Conservation (phyloP, 768 basidiomycete species). For the Trametes coccinea region DNA sequence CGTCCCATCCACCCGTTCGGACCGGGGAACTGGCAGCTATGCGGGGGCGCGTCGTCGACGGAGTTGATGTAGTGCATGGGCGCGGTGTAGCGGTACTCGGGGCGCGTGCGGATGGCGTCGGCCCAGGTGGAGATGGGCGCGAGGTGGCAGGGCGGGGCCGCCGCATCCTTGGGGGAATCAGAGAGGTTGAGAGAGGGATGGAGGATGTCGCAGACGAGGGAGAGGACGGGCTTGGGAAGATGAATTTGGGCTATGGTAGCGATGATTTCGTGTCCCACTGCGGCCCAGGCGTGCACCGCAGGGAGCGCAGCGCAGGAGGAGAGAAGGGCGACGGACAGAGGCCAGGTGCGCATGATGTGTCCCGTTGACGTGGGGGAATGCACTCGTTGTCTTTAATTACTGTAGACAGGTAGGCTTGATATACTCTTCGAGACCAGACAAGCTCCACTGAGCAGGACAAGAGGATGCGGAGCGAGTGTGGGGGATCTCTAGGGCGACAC, state of each 20-base stretch:
- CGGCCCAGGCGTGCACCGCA: conserved; percentile 40
- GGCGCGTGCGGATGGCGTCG: conserved; percentile 56
- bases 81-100: conserved; percentile 65
- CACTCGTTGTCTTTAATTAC: not conserved
- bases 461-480: not conserved
- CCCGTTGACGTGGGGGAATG: no score
- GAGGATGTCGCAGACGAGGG: conserved; percentile 71
- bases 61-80: conserved; percentile 77
- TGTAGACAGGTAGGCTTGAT: not conserved
- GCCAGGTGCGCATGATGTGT: conserved; percentile 20
- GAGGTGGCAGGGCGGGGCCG: conserved; percentile 66
- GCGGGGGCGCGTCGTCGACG: conserved; percentile 72
- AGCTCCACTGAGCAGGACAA: conserved; percentile 2
- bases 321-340: conserved; percentile 11
- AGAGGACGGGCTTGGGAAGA: conserved; percentile 70
- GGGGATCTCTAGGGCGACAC: not conserved
- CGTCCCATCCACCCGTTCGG: conserved; percentile 68
- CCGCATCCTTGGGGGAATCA: conserved; percentile 20
- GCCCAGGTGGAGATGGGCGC: conserved; percentile 90
- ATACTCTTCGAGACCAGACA: not conserved
- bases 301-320: conserved; percentile 20
- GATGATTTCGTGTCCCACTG: conserved; percentile 82
- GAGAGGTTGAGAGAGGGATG: conserved; percentile 35
- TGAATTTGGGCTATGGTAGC: conserved; percentile 95
- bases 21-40: conserved; percentile 78